A percentile compares a stretch with the other conserved stretches of the same genome.
Conservation (phyloP, 305 asterid genomes). For the Fraxinus platypoda region DNA sequence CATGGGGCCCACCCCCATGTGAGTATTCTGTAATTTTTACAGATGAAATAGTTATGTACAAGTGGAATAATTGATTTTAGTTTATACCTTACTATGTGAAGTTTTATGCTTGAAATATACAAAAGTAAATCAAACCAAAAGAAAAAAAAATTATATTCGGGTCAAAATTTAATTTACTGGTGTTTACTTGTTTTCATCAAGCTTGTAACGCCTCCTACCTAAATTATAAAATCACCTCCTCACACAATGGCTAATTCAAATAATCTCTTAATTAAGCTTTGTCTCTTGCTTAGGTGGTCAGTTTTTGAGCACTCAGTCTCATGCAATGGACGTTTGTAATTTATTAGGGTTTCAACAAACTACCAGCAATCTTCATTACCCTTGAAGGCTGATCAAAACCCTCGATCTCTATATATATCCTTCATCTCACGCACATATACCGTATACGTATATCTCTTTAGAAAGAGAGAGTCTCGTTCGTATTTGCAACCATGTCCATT, state of each 20-base stretch:
- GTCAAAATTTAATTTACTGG: neutral
- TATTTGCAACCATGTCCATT: neutral
- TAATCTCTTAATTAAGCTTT: neutral
- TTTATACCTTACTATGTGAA: neutral
- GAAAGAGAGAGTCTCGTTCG: neutral
- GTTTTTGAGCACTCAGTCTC: neutral
- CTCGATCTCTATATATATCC: neutral
- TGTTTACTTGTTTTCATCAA: neutral
- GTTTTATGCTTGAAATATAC: neutral
- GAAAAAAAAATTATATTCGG: neutral
- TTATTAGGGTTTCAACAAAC: neutral
- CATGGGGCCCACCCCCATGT: too few species aligned
- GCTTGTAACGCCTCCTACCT: neutral
- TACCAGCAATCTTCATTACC: neutral
- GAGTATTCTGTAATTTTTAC: too few species aligned
- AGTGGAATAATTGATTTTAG: too few species aligned
- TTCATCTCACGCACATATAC: neutral
- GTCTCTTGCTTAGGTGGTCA: neutral
- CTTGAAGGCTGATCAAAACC: neutral
- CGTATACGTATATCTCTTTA: neutral
- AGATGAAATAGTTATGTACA: too few species aligned
- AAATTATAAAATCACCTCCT: neutral
- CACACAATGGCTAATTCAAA: neutral
- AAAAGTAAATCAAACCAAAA: neutral
- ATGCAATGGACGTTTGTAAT: neutral